A percentile compares a stretch with the other conserved stretches of the same genome.
These are phyloP conservation scores for Gentiana dahurica DNA, from an alignment of 257 asterid genomes.

Conservation along the genomic window DNA sequence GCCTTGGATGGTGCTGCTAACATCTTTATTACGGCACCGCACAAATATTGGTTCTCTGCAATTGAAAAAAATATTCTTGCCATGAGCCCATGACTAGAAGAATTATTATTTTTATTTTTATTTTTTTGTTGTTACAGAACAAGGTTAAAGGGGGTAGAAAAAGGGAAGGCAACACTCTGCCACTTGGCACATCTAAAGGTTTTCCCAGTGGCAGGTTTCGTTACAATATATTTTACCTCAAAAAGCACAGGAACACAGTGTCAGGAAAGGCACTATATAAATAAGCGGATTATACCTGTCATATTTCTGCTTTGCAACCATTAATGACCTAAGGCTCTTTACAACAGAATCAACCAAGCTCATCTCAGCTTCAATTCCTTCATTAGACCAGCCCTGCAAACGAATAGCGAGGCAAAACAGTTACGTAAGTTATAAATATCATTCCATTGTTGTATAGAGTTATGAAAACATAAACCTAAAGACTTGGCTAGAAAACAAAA, in stretches of 20 bases:
- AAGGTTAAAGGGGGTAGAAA: no score
- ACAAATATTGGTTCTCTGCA: slow-evolving; percentile 68
- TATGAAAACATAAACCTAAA: no score
- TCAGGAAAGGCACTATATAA: background rate
- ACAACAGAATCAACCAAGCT: slow-evolving; percentile 50
- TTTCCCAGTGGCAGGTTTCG: no score
- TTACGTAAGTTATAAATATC: no score
- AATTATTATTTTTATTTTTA: background rate
- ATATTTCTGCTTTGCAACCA: slow-evolving; percentile 63
- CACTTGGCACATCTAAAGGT: no score
- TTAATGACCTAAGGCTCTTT: slow-evolving; percentile 64
- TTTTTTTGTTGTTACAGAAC: no score
- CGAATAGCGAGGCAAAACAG: background rate
- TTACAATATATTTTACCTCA: no score
- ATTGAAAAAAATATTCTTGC: slow-evolving; percentile 2
- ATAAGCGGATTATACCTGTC: slow-evolving; percentile 38
- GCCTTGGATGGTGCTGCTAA: slow-evolving; percentile 29
- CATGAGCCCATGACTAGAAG: background rate
- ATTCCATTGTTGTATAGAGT: no score
- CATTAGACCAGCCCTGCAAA: slow-evolving; percentile 69
- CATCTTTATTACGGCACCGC: slow-evolving; percentile 51
- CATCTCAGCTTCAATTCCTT: slow-evolving; percentile 68
- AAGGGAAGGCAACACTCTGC: no score
- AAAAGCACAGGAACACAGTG: no score
- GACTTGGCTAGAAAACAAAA: no score